phyloP scores from a whole-genome alignment of 345 rosid species.

The Zanthoxylum bungeanum region DNA sequence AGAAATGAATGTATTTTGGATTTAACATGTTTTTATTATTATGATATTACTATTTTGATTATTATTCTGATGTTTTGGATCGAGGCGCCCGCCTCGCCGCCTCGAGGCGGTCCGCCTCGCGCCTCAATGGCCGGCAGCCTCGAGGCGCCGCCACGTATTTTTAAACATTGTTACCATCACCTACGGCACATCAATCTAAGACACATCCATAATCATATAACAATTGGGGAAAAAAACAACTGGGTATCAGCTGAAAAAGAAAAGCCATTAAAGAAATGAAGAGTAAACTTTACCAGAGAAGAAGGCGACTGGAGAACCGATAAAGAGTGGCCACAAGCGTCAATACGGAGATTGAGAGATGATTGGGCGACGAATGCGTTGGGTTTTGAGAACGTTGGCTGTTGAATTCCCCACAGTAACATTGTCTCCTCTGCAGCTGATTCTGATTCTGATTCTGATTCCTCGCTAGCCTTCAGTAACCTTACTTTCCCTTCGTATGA shows the following conservation, averaged over 20 bases:
- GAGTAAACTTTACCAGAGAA: slow-evolving; percentile 46
- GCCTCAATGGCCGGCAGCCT: too few species aligned
- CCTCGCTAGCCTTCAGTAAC: slow-evolving; percentile 22
- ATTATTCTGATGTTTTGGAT: too few species aligned
- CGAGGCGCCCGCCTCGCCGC: too few species aligned
- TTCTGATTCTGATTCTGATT: slow-evolving; percentile 36
- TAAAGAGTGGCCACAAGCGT: slow-evolving; percentile 87
- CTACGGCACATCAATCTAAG: background rate
- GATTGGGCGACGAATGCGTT: slow-evolving; percentile 82
- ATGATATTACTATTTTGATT: too few species aligned
- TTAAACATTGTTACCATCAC: too few species aligned
- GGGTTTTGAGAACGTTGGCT: slow-evolving; percentile 65
- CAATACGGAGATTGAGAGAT: slow-evolving; percentile 68
- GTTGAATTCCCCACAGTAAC: slow-evolving; percentile 89
- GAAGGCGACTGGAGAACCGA: slow-evolving; percentile 88
- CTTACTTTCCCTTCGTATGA: slow-evolving; percentile 61
- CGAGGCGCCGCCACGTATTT: too few species aligned
- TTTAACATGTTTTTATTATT: too few species aligned
- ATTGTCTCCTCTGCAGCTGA: slow-evolving; percentile 81
- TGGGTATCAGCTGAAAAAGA: background rate
- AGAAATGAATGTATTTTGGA: too few species aligned
- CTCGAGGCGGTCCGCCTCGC: too few species aligned
- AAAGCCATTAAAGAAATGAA: background rate
- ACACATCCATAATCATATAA: background rate
- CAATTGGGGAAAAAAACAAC: background rate